Conservation (phyloP, 352 stramenopile genomes). For the Thalassiosira hispida region DNA sequence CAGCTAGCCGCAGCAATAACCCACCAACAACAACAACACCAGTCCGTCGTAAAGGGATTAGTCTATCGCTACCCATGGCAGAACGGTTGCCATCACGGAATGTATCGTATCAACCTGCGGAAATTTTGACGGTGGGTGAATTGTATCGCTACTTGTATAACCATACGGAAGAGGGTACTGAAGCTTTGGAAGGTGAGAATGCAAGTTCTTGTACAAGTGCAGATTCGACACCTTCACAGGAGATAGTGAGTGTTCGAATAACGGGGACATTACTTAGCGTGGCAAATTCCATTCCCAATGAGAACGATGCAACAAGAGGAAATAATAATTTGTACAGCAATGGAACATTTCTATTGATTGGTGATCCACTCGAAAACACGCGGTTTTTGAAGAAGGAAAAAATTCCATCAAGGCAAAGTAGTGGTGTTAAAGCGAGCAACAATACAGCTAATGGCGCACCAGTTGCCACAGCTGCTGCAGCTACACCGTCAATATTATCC, state of each 20-base stretch:
- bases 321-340: conserved; percentile 27
- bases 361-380: conserved; percentile 53
- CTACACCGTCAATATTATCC: too few relatives aligned
- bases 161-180: neutral
- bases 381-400: conserved; percentile 25
- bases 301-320: conserved; percentile 2
- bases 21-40: neutral
- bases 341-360: conserved; percentile 52
- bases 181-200: neutral
- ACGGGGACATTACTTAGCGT: conserved; percentile 48
- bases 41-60: conserved; percentile 27
- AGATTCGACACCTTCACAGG: conserved; percentile 1
- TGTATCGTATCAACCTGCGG: conserved; percentile 57
- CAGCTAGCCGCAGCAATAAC: conserved; percentile 1
- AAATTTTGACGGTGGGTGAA: conserved; percentile 57
- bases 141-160: conserved; percentile 60
- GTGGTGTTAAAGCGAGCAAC: neutral
- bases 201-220: neutral
- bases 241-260: conserved; percentile 56
- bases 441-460: neutral
- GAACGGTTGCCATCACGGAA: conserved; percentile 61
- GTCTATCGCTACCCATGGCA: conserved; percentile 48
- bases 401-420: neutral
- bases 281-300: conserved; percentile 23
- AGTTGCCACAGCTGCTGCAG: neutral